Evolutionary conservation across 768 basidiomycete species (phyloP).

Genomic region (Suillus weaverae): DNA sequence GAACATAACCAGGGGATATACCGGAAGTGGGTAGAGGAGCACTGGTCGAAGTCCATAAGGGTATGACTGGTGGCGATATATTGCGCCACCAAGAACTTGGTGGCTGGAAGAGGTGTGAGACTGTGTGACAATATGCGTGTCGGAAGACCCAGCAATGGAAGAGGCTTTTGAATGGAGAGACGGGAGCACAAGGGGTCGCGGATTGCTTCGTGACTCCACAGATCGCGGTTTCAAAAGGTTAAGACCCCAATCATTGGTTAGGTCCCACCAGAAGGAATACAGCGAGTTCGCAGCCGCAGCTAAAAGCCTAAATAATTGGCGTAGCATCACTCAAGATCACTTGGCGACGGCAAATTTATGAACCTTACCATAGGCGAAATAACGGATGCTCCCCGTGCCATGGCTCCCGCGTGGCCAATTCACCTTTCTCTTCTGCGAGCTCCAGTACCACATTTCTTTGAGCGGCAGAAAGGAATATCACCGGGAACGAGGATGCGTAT

Average conservation of each 20-base stretch:
- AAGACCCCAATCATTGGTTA: constrained; percentile 97
- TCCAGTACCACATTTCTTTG: constrained; percentile 75
- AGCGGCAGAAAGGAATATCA: constrained; percentile 91
- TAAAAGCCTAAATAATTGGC: constrained; percentile 59
- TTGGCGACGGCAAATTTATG: background rate
- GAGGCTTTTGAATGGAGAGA: constrained; percentile 41
- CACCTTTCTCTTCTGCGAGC: constrained; percentile 49
- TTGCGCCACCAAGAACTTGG: constrained; percentile 1
- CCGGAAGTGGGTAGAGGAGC: constrained; percentile 75
- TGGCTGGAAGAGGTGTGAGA: constrained; percentile 22
- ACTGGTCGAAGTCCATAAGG: constrained; percentile 74
- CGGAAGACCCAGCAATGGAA: constrained; percentile 21
- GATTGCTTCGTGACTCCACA: constrained; percentile 29
- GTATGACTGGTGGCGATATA: constrained; percentile 35
- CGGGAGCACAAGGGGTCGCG: constrained; percentile 46
- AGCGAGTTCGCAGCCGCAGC: constrained; percentile 84
- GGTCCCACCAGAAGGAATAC: constrained; percentile 99
- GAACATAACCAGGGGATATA: constrained; percentile 82
- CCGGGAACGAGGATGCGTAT: constrained; percentile 95
- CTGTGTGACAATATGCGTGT: constrained; percentile 4
- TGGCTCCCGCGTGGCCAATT: constrained; percentile 39
- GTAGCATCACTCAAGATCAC: constrained; percentile 7
- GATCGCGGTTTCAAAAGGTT: constrained; percentile 55
- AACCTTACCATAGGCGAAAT: constrained; percentile 79
- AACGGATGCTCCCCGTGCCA: constrained; percentile 80